Conservation (phyloP, 148 eudicot species). For the Rhododendron vialii region DNA sequence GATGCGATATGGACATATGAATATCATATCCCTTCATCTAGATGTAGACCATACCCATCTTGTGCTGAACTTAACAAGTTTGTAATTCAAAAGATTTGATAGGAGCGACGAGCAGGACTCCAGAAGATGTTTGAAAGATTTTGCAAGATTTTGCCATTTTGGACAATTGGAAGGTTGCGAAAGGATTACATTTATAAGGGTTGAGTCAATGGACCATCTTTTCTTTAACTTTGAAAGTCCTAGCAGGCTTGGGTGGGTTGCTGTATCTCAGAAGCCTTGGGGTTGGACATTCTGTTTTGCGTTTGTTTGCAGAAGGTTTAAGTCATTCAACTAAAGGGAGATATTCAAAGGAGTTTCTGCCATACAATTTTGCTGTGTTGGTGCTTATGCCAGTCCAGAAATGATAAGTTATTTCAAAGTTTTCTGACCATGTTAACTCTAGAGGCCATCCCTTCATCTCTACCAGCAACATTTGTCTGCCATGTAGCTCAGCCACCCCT, state of each 20-base stretch:
- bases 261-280: background rate
- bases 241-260: background rate
- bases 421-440: too few species aligned
- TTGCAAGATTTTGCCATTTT: slow-evolving; percentile 1
- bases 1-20: background rate
- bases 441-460: background rate
- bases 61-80: background rate
- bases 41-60: background rate
- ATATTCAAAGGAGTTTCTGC: background rate
- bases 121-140: background rate
- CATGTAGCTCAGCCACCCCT: background rate
- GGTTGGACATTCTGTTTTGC: background rate
- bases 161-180: slow-evolving; percentile 1
- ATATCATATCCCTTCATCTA: background rate
- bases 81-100: background rate
- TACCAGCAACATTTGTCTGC: background rate
- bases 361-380: background rate
- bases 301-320: background rate
- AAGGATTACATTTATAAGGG: background rate
- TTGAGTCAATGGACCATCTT: background rate
- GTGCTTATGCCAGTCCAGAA: background rate
- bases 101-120: background rate
- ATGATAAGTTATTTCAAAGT: background rate
- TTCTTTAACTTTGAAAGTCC: background rate
- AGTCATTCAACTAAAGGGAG: background rate